Evolutionary conservation across 2,329 filamentous ascomycete species (phyloP).

Genomic region (Acrocalymma vagum): DNA sequence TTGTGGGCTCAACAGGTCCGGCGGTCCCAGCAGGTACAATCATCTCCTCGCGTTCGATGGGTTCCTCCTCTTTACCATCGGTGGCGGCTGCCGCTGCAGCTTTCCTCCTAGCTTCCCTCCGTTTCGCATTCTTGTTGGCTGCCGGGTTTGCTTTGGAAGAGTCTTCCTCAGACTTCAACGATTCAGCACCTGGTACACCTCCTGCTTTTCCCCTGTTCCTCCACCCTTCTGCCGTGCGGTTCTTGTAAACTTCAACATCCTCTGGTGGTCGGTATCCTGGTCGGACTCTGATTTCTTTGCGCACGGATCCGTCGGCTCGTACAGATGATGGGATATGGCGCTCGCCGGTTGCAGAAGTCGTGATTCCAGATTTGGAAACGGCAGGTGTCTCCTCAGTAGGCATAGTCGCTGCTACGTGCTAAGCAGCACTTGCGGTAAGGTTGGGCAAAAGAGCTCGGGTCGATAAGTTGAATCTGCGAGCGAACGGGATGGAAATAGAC

Average conservation of each 20-base stretch:
- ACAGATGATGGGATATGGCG: slow-evolving; percentile 89
- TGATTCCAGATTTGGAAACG: slow-evolving; percentile 64
- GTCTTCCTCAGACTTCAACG: slow-evolving; percentile 54
- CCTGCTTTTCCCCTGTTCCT: slow-evolving; percentile 74
- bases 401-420: no score
- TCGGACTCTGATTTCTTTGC: slow-evolving; percentile 91
- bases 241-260: slow-evolving; percentile 96
- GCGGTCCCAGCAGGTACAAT: slow-evolving; percentile 8
- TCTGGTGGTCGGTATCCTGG: slow-evolving; percentile 94
- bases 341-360: slow-evolving; percentile 77
- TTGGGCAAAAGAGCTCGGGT: neutral
- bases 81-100: slow-evolving; percentile 48
- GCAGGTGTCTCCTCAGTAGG: slow-evolving; percentile 38
- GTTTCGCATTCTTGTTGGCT: slow-evolving; percentile 87
- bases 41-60: slow-evolving; percentile 28
- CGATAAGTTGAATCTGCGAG: neutral
- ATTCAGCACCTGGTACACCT: slow-evolving; percentile 79
- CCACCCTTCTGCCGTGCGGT: slow-evolving; percentile 85
- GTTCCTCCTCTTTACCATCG: slow-evolving; percentile 60
- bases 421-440: no score
- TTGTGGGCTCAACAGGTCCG: slow-evolving; percentile 32
- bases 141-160: slow-evolving; percentile 59
- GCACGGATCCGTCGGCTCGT: slow-evolving; percentile 87
- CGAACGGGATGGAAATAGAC: neutral
- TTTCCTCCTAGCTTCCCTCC: slow-evolving; percentile 72